phyloP scores from a whole-genome alignment of 495 filamentous ascomycete species.

The Beverwykella pulmonaria region DNA sequence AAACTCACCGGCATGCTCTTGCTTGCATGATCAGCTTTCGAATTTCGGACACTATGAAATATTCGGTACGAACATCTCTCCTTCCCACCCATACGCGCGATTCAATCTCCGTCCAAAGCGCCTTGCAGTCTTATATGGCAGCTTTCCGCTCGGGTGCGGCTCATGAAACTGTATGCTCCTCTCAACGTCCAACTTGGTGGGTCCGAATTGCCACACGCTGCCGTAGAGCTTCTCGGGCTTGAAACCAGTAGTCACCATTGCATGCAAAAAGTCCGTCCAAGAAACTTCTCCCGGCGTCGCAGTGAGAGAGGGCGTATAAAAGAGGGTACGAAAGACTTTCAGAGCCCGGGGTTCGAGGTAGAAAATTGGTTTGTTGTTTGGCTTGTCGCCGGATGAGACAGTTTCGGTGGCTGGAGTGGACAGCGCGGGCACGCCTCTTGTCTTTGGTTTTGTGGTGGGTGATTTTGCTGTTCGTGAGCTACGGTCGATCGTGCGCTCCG shows the following conservation, averaged over 20 bases:
- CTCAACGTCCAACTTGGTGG: constrained; percentile 46
- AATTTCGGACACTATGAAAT: too few species aligned
- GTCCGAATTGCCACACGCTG: constrained; percentile 57
- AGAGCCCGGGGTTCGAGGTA: constrained; percentile 50
- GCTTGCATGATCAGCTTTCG: too few species aligned
- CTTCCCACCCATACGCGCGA: constrained; percentile 53
- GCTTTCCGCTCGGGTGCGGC: constrained; percentile 54
- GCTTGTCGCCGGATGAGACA: not conserved
- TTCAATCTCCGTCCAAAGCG: constrained; percentile 51
- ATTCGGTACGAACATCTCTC: constrained; percentile 48
- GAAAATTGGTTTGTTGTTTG: constrained; percentile 34
- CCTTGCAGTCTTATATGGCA: constrained; percentile 48
- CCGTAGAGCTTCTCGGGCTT: constrained; percentile 55
- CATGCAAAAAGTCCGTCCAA: constrained; percentile 58
- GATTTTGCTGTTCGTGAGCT: not conserved
- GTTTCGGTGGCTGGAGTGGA: constrained; percentile 1
- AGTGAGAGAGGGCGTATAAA: constrained; percentile 43
- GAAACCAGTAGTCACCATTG: constrained; percentile 55
- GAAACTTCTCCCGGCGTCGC: constrained; percentile 50
- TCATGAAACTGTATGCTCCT: constrained; percentile 59
- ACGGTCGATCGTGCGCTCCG: constrained; percentile 23
- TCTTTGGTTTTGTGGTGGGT: constrained; percentile 50
- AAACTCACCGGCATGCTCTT: too few species aligned
- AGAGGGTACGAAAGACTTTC: constrained; percentile 54
- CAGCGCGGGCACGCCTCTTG: constrained; percentile 41